phyloP scores from a whole-genome alignment of 1,284 basidiomycete genomes.

The Cutaneotrichosporon sp. region DNA sequence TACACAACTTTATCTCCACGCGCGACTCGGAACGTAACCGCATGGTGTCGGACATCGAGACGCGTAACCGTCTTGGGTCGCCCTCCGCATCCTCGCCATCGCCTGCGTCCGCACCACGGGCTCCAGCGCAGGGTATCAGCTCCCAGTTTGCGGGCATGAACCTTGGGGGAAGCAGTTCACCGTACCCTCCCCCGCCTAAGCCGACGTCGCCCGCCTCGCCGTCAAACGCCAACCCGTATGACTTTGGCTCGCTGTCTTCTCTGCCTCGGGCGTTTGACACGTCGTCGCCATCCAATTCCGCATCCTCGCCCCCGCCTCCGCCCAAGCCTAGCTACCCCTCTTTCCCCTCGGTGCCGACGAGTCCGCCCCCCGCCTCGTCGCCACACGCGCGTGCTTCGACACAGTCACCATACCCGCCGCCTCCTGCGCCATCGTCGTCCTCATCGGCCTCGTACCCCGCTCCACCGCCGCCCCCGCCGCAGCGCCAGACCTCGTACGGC shows the following conservation, averaged over 20 bases:
- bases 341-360: slow-evolving; percentile 49
- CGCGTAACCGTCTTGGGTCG: slow-evolving; percentile 43
- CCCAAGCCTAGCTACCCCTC: slow-evolving; percentile 27
- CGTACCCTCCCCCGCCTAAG: slow-evolving; percentile 5
- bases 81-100: slow-evolving; percentile 11
- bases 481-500: slow-evolving; percentile 14
- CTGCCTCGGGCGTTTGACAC: slow-evolving; percentile 30
- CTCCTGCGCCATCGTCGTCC: neutral
- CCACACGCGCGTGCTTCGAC: slow-evolving; percentile 28
- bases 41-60: slow-evolving; percentile 64
- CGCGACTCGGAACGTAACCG: slow-evolving; percentile 68
- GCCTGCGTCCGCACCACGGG: slow-evolving; percentile 20
- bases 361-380: neutral
- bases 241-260: slow-evolving; percentile 31
- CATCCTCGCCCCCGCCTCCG: slow-evolving; percentile 5
- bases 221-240: slow-evolving; percentile 30
- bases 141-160: slow-evolving; percentile 31
- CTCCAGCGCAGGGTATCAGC: slow-evolving; percentile 23
- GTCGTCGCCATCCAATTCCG: neutral
- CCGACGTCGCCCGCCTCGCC: neutral
- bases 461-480: slow-evolving; percentile 25
- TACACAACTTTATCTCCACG: slow-evolving; percentile 59
- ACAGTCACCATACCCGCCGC: neutral
- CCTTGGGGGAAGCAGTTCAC: neutral
- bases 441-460: slow-evolving; percentile 9